Evolutionary conservation across 208 protist genomes (phyloP).

Genomic region (Crithidia fasciculata): DNA sequence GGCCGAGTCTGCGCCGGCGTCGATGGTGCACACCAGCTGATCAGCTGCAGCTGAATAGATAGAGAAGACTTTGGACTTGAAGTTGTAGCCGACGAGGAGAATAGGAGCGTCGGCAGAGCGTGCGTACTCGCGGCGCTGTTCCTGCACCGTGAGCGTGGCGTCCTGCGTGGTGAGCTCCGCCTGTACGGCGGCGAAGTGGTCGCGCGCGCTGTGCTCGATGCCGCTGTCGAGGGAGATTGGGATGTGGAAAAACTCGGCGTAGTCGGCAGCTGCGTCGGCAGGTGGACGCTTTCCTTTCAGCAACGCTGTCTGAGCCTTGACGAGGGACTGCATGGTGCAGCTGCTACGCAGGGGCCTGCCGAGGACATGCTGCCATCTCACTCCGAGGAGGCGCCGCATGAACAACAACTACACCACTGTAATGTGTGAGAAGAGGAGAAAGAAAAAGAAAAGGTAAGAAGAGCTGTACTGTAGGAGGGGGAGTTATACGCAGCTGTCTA

Average conservation of each 20-base stretch:
- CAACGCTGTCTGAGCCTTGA: constrained; percentile 55
- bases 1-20: background rate
- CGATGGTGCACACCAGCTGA: constrained; percentile 33
- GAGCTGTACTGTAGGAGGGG: too few species aligned
- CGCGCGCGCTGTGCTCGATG: constrained; percentile 34
- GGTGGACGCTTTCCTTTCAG: constrained; percentile 30
- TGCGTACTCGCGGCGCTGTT: constrained; percentile 24
- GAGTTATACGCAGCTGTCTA: too few species aligned
- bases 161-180: constrained; percentile 28
- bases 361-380: constrained; percentile 8
- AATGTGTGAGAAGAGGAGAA: too few species aligned
- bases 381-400: constrained; percentile 24
- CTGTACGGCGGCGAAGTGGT: constrained; percentile 35
- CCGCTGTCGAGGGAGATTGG: constrained; percentile 34
- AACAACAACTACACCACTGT: background rate
- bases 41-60: constrained; percentile 61
- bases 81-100: constrained; percentile 54
- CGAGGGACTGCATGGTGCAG: constrained; percentile 42
- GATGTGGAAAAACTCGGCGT: constrained; percentile 57
- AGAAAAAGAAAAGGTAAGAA: background rate
- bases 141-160: constrained; percentile 24
- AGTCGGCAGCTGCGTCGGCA: constrained; percentile 39
- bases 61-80: constrained; percentile 21
- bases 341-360: constrained; percentile 8
- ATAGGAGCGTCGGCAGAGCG: constrained; percentile 34